Evolutionary conservation across 257 asterid genomes (phyloP).

Genomic region (Nicotiana undulata): DNA sequence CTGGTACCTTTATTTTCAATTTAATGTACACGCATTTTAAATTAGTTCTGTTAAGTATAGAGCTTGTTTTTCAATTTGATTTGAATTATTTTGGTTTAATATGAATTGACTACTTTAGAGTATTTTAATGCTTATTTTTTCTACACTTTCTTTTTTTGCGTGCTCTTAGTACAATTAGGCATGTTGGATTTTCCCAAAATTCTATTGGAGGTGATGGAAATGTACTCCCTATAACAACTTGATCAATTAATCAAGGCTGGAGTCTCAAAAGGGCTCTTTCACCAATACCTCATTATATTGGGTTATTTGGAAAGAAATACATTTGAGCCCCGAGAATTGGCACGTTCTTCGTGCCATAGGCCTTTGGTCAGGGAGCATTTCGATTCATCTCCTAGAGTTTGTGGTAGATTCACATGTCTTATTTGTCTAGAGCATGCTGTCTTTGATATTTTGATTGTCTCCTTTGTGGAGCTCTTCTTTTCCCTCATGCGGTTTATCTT

Average conservation of each 20-base stretch:
- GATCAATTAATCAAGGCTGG: constrained; percentile 74
- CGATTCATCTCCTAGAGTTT: constrained; percentile 26
- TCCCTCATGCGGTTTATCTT: neutral
- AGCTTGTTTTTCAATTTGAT: neutral
- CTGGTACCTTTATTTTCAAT: neutral
- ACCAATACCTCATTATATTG: constrained; percentile 12
- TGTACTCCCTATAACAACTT: constrained; percentile 28
- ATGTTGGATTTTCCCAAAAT: constrained; percentile 13
- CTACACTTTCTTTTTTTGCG: neutral
- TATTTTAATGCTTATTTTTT: neutral
- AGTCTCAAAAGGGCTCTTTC: constrained; percentile 65
- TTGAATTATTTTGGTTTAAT: neutral
- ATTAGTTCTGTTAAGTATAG: neutral
- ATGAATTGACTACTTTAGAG: neutral
- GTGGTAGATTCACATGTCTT: constrained; percentile 7
- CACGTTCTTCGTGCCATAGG: constrained; percentile 63
- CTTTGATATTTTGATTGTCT: neutral
- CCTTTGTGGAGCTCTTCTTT: neutral
- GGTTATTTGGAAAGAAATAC: constrained; percentile 53
- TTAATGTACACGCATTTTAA: neutral
- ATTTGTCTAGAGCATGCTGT: neutral
- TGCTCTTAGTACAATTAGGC: neutral
- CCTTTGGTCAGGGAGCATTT: constrained; percentile 85
- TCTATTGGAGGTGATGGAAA: constrained; percentile 28
- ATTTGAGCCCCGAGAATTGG: constrained; percentile 77